Conservation (phyloP, 2,329 filamentous ascomycete genomes). For the Fusarium robinianum region DNA sequence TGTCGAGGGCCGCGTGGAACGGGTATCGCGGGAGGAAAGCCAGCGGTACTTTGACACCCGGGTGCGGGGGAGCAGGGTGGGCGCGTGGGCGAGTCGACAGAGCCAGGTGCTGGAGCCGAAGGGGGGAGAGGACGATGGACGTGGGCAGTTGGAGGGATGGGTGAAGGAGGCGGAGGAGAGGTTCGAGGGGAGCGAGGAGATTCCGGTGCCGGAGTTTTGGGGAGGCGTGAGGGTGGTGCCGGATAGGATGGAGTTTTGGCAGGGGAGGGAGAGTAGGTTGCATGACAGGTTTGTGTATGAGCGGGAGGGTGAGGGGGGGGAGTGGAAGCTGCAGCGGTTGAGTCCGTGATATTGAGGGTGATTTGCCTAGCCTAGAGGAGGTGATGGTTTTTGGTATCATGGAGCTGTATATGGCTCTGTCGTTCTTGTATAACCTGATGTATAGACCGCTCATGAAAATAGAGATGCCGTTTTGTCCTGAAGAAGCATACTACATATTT, state of each 20-base stretch:
- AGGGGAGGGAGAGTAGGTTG: constrained; percentile 84
- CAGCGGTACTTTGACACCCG: constrained; percentile 69
- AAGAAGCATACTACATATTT: too few species aligned
- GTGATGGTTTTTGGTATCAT: too few species aligned
- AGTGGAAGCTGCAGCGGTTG: constrained; percentile 72
- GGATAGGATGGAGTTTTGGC: constrained; percentile 92
- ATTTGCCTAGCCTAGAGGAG: too few species aligned
- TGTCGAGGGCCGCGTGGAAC: constrained; percentile 76
- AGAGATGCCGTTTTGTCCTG: too few species aligned
- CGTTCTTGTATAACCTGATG: too few species aligned
- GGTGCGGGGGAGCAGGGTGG: constrained; percentile 80
- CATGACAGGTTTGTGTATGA: constrained; percentile 94
- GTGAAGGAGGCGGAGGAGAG: constrained; percentile 75
- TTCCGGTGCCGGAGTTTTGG: constrained; percentile 94
- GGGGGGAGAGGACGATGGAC: constrained; percentile 62
- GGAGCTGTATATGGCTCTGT: too few species aligned
- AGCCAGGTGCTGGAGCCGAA: constrained; percentile 69
- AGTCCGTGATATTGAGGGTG: too few species aligned
- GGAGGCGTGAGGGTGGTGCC: constrained; percentile 86
- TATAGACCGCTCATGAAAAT: too few species aligned
- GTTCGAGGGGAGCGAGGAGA: constrained; percentile 76
- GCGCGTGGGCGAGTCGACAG: constrained; percentile 93
- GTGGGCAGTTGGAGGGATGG: constrained; percentile 74
- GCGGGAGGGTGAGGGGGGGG: constrained; percentile 54
- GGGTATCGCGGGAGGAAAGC: constrained; percentile 72